Evolutionary conservation across 805 yeast species (phyloP), one percentile per base, ranked within the genome.

Genomic region (Jamesozyma piceae): DNA sequence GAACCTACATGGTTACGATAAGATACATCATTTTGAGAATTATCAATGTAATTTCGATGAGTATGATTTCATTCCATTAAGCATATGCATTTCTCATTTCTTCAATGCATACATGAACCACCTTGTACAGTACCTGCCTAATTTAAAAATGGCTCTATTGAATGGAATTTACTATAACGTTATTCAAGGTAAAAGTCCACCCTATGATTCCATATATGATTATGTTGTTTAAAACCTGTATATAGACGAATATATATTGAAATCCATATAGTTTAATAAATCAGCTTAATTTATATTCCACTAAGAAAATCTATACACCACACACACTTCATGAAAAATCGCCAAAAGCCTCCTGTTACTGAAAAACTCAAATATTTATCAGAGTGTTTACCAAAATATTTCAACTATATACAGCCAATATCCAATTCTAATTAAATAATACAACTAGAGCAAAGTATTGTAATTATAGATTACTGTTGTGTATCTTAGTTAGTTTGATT

Each of bases 1-100:
- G 80, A 58, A 72, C 42, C 67, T 76, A 49, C 80, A 76, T 49
- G 72, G 72, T 1, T 67, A 65, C 44, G 66, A 65, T 27, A 56
- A 53, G 18, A 58, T 74, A 28, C 60, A 63, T 2, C 75, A 74
- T 42, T 63, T 63, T 26, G 59, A 60, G 2, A 66, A 58, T 29
- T 58, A 51, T 36, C 53, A 58, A 1, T 75, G 80, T 43, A 52
- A 54, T 20, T 73, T 71, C 51, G 69, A 73, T 43, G 68, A 68
- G 42, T 56, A 67, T 29, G 66, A 66, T 5, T 75, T 69, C 45
- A 55, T 57, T 8, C 66, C 71, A 0, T 48, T 74, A 28, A 60
- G 63, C 0, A 60, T 58, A 17, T 70, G 71, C 32, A 55, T 71
- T 2, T 60, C 73, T 0, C 81, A 76, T 50, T 76, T 75, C 49